Percentiles rank a stretch among this genome's conserved stretches.
Conservation (phyloP, 163 green algal genomes). For the Scenedesmus sp. region DNA sequence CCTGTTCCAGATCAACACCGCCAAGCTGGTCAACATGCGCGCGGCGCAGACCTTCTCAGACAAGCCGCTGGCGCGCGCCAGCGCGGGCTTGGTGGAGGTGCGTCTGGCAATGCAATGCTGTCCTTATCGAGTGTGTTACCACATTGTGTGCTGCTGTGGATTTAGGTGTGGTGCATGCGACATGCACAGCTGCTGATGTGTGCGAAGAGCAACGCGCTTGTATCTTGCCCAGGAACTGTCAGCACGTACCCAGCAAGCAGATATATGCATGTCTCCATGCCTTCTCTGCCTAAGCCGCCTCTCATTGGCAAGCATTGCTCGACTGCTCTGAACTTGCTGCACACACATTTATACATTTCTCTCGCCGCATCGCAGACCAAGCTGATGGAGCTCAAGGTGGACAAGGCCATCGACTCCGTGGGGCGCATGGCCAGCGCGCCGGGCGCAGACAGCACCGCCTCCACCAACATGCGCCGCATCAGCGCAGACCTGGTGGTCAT, state of each 20-base stretch:
- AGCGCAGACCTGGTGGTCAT: not conserved
- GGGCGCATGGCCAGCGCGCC: not conserved
- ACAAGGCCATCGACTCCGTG: not conserved
- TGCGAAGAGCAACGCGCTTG: not conserved
- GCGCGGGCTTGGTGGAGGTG: constrained; percentile 62
- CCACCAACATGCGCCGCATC: constrained; percentile 23
- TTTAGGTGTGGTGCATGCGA: not conserved
- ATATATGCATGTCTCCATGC: too few species aligned
- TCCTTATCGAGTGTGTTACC: not conserved
- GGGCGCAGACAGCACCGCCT: not conserved
- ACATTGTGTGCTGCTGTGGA: too few species aligned
- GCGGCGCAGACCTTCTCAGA: constrained; percentile 56
- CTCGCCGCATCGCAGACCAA: constrained; percentile 52
- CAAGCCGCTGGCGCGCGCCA: constrained; percentile 48
- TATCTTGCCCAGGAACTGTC: not conserved
- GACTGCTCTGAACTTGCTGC: not conserved
- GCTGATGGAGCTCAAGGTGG: constrained; percentile 59
- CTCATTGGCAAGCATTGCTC: not conserved
- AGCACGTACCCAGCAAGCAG: too few species aligned
- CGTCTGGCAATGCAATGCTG: not conserved
- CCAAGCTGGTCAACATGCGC: constrained; percentile 71
- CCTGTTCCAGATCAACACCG: constrained; percentile 73
- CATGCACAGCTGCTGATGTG: not conserved
- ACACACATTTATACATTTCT: not conserved
- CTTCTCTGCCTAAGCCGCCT: not conserved